Evolutionary conservation across 2,329 filamentous ascomycete genomes (phyloP), one percentile per base, ranked within the genome.

Genomic region (Catunica adiposa): DNA sequence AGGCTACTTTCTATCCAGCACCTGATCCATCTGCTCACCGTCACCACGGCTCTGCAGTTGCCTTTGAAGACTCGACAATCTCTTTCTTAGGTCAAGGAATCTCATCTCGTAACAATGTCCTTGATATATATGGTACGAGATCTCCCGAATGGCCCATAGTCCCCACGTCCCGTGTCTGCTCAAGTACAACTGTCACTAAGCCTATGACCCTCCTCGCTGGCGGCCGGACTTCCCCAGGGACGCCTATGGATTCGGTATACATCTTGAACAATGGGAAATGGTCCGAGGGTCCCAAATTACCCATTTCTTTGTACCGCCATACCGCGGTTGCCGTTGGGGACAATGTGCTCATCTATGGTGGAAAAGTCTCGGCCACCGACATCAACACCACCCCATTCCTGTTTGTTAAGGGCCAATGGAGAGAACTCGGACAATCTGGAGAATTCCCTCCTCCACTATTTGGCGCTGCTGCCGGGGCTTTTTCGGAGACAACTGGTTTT

Each of bases 151-250:
- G 42, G 53, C 4, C 34, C 3, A 6, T 23, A 6, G 69, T 69
- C 0, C 76, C 75, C 22, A 61, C 67, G 3, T 65, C 65, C 52
- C 69, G 83, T 47, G 83, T 90, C 73, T 92, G 86, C 62, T 86
- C 92, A 66, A 84, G 85, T 0, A 71, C 89, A 20, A 89, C 84
- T 20, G 72, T 79, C 51, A 65, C 94, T 3, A 75, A 74, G 1
- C 69, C 72, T 34, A 67, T 68, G 22, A 77, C 75, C 58, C 67
- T 96, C 9, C 71, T 95, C 50, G 75, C 79, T 29, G 89, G 90
- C 23, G 90, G 90, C 3, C 77, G 89, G 58, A 74, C 77, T n/a
- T 90, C 87, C 6, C 89, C 89, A 3, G 73, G 80, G 11, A 75
- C 74, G 29, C 80, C 80, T 1, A 70, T 87, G 44, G 71, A 71